Percentiles rank a stretch among this genome's conserved stretches.
These are phyloP conservation scores for Moesziomyces antarcticus DNA, from an alignment of 1,284 basidiomycete genomes.

Conservation along the genomic window DNA sequence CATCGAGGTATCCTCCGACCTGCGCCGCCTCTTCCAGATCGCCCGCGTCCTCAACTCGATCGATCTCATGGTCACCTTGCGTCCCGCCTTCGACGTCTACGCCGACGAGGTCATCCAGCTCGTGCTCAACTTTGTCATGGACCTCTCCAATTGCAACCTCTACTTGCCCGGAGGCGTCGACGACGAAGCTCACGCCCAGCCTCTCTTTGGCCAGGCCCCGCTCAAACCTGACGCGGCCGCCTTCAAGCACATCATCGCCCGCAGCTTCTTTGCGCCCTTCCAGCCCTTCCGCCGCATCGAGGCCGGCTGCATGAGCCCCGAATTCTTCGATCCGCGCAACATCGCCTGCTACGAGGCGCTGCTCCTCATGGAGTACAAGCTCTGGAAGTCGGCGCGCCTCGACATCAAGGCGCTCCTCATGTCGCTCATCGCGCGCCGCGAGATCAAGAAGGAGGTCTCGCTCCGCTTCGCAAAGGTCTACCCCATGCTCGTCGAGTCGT, in stretches of 20 bases:
- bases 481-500: slow-evolving; percentile 62
- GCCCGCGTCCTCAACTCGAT: slow-evolving; percentile 85
- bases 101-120: slow-evolving; percentile 82
- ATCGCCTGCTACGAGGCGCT: slow-evolving; percentile 61
- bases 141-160: slow-evolving; percentile 59
- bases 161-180: slow-evolving; percentile 27
- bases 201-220: slow-evolving; percentile 14
- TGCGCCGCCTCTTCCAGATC: slow-evolving; percentile 78
- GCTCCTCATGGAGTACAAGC: slow-evolving; percentile 61
- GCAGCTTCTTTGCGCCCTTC: slow-evolving; percentile 54
- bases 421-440: slow-evolving; percentile 76
- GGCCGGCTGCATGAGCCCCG: slow-evolving; percentile 51
- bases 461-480: slow-evolving; percentile 62
- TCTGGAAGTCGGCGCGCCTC: slow-evolving; percentile 71
- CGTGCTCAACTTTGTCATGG: slow-evolving; percentile 58
- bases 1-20: slow-evolving; percentile 80
- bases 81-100: slow-evolving; percentile 87
- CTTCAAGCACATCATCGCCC: slow-evolving; percentile 54
- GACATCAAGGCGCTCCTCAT: slow-evolving; percentile 85
- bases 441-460: slow-evolving; percentile 83
- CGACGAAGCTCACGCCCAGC: background rate
- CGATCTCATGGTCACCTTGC: slow-evolving; percentile 89
- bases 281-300: slow-evolving; percentile 33
- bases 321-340: slow-evolving; percentile 58
- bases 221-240: slow-evolving; percentile 51